Conservation (phyloP, 2,329 filamentous ascomycete species). For the Fusarium pseudonygamai region DNA sequence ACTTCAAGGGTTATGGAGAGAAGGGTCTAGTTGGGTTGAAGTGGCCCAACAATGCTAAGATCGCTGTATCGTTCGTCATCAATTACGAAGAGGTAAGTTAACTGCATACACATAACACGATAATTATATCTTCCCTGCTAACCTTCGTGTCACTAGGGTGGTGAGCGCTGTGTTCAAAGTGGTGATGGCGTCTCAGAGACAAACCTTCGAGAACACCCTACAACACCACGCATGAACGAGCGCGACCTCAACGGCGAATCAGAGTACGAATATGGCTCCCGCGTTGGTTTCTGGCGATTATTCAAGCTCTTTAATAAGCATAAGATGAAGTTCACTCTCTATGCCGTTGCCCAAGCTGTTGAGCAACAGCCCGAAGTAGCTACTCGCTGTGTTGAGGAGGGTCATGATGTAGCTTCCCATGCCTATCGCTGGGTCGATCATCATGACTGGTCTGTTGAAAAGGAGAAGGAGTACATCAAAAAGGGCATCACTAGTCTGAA, state of each 20-base stretch:
- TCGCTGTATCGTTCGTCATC: constrained; percentile 3
- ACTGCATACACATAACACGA: background rate
- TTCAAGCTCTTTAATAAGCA: constrained; percentile 1
- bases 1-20: constrained; percentile 13
- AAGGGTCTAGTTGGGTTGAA: background rate
- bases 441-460: background rate
- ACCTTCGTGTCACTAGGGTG: background rate
- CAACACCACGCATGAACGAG: background rate
- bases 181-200: constrained; percentile 1
- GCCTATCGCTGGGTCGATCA: constrained; percentile 11
- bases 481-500: background rate
- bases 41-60: constrained; percentile 5
- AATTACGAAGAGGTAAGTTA: constrained; percentile 6
- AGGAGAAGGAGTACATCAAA: background rate
- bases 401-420: constrained; percentile 6
- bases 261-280: constrained; percentile 15
- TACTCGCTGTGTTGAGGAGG: background rate
- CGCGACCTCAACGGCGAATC: constrained; percentile 5
- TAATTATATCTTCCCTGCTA: background rate
- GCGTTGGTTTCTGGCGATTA: constrained; percentile 1
- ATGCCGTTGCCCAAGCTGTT: background rate
- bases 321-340: constrained; percentile 2
- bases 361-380: constrained; percentile 8
- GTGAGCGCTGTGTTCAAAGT: background rate
- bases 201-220: background rate